These are phyloP conservation scores for Podila verticillata DNA, from an alignment of 192 early-diverging fungal species.

Conservation along the genomic window DNA sequence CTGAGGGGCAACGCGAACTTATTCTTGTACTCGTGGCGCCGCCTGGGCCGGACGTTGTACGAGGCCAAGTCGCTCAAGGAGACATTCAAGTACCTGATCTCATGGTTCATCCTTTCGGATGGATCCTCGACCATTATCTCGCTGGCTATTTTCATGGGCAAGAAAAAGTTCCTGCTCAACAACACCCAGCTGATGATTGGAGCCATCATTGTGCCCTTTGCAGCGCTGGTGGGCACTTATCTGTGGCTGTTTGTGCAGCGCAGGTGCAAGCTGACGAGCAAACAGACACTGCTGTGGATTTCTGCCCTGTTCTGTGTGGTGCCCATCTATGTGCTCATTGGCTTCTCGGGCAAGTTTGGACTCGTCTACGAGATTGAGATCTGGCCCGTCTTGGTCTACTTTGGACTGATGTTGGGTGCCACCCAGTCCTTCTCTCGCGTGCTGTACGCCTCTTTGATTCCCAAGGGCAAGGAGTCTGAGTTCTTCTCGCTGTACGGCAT, in stretches of 20 bases:
- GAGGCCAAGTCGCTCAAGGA: conserved; percentile 60
- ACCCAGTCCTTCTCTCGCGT: conserved; percentile 66
- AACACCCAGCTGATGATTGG: conserved; percentile 61
- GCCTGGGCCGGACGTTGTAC: conserved; percentile 42
- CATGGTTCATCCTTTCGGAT: conserved; percentile 80
- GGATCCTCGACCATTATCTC: conserved; percentile 67
- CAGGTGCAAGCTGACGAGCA: conserved; percentile 57
- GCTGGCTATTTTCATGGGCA: conserved; percentile 67
- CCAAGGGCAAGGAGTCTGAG: conserved; percentile 71
- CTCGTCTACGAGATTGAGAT: conserved; percentile 64
- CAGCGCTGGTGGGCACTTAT: conserved; percentile 64
- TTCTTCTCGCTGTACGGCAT: conserved; percentile 79
- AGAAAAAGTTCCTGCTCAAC: conserved; percentile 59
- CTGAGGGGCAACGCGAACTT: conserved; percentile 52
- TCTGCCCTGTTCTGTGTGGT: conserved; percentile 57
- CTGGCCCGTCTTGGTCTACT: conserved; percentile 61
- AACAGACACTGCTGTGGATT: conserved; percentile 63
- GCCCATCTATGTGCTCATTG: conserved; percentile 72
- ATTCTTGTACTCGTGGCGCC: conserved; percentile 54
- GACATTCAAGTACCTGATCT: conserved; percentile 70
- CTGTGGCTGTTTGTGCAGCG: conserved; percentile 67
- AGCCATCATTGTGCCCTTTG: conserved; percentile 65
- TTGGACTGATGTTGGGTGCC: conserved; percentile 72
- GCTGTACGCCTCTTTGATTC: conserved; percentile 70
- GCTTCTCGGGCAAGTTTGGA: conserved; percentile 66